Percentiles rank a stretch among this genome's conserved stretches.
These are phyloP conservation scores for Sphagnum contortum DNA, from an alignment of 225 moss, liverwort and hornwort species.

Conservation along the genomic window DNA sequence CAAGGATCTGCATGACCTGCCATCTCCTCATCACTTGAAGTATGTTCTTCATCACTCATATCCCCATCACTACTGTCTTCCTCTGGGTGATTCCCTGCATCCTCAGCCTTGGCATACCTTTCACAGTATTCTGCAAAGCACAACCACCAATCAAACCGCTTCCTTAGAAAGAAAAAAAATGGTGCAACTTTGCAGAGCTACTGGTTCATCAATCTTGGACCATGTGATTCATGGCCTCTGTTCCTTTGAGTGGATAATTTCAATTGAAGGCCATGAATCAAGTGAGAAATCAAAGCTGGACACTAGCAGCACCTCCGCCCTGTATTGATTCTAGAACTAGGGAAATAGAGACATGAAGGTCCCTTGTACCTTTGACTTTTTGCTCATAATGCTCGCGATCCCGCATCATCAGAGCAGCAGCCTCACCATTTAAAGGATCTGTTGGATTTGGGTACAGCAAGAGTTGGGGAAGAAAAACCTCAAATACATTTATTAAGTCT, in stretches of 20 bases:
- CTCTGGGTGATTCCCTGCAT: slow-evolving; percentile 61
- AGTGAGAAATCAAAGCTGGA: background rate
- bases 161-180: too few species aligned
- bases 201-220: too few species aligned
- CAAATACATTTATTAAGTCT: slow-evolving; percentile 93
- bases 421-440: slow-evolving; percentile 84
- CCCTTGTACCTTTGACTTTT: slow-evolving; percentile 72
- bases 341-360: background rate
- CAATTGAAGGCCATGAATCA: too few species aligned
- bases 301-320: background rate
- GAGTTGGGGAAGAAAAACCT: slow-evolving; percentile 89
- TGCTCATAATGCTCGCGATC: slow-evolving; percentile 87
- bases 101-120: slow-evolving; percentile 88
- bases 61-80: slow-evolving; percentile 75
- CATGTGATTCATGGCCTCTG: too few species aligned
- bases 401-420: slow-evolving; percentile 84
- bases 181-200: too few species aligned
- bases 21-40: slow-evolving; percentile 95
- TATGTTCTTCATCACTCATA: slow-evolving; percentile 82
- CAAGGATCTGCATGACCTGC: slow-evolving; percentile 87
- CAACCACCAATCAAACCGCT: background rate
- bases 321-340: background rate
- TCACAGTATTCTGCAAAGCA: slow-evolving; percentile 73
- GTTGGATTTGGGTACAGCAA: slow-evolving; percentile 87
- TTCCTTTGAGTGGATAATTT: too few species aligned